Conservation (phyloP, 1,139 yeast genomes). For the Geotrichum citri-aurantii region DNA sequence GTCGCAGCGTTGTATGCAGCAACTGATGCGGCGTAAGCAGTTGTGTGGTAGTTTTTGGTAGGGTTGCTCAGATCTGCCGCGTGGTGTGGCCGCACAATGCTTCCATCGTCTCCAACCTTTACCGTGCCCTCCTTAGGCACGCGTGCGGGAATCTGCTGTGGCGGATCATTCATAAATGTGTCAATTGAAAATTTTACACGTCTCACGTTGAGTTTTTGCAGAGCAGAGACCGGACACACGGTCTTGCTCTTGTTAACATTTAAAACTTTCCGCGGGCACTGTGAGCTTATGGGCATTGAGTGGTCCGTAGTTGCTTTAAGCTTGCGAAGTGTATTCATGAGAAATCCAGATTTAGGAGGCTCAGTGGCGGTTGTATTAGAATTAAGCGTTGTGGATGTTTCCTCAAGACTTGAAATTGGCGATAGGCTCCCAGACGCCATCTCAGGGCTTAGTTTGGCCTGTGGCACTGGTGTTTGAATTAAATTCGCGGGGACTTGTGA, state of each 20-base stretch:
- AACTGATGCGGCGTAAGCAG: constrained; percentile 30
- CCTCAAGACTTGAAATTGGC: neutral
- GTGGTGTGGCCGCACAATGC: constrained; percentile 26
- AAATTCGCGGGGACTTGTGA: neutral
- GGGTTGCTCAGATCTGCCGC: constrained; percentile 25
- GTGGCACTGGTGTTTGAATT: neutral
- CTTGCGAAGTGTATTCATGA: constrained; percentile 8
- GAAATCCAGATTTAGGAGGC: constrained; percentile 3
- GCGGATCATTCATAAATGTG: constrained; percentile 71
- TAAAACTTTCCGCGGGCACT: neutral
- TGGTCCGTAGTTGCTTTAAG: constrained; percentile 1
- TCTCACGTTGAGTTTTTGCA: constrained; percentile 17
- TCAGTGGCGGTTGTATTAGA: neutral
- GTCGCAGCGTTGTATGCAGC: constrained; percentile 34
- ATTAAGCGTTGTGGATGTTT: neutral
- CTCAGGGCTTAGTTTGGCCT: constrained; percentile 4
- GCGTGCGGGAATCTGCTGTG: constrained; percentile 90
- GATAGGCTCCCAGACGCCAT: constrained; percentile 1
- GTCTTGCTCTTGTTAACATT: constrained; percentile 17
- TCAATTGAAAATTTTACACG: constrained; percentile 69
- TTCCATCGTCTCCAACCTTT: constrained; percentile 41
- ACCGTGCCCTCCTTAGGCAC: constrained; percentile 79
- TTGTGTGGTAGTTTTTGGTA: constrained; percentile 24
- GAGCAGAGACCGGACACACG: constrained; percentile 25
- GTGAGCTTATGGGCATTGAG: neutral